Conservation (phyloP, 2,329 filamentous ascomycete species). For the Aspergillus sp. region DNA sequence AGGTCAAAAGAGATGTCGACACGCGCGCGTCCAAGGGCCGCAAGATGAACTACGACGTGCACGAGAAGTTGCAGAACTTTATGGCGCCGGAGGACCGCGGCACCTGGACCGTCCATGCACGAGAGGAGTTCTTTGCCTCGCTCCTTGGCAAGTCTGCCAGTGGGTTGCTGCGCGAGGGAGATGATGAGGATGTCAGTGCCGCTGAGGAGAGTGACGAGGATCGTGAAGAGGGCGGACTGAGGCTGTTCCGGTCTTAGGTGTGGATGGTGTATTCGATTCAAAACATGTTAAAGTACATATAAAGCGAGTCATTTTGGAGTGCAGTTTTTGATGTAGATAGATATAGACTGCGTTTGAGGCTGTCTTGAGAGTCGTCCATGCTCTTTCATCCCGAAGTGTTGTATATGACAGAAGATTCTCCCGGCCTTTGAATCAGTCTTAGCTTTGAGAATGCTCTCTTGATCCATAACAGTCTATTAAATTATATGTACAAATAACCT, state of each 20-base stretch:
- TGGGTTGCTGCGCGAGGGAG: conserved; percentile 61
- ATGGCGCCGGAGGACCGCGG: conserved; percentile 88
- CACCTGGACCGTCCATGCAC: conserved; percentile 75
- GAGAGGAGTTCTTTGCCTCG: conserved; percentile 73
- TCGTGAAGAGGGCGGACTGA: conserved; percentile 32
- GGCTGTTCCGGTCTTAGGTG: conserved; percentile 29
- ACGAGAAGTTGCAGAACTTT: conserved; percentile 97
- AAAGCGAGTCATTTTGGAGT: too few relatives aligned
- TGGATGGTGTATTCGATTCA: background rate
- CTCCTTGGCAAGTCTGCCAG: conserved; percentile 65
- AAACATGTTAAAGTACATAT: too few relatives aligned
- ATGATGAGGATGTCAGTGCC: conserved; percentile 46
- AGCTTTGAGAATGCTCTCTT: too few relatives aligned
- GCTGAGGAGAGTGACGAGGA: conserved; percentile 30
- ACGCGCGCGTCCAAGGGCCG: conserved; percentile 93
- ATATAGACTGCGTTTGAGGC: too few relatives aligned
- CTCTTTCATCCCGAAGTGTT: too few relatives aligned
- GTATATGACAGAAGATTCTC: too few relatives aligned
- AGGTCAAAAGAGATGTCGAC: conserved; percentile 80
- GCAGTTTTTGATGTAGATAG: too few relatives aligned
- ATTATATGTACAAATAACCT: too few relatives aligned
- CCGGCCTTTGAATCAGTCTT: too few relatives aligned
- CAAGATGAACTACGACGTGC: conserved; percentile 90
- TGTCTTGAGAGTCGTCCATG: too few relatives aligned
- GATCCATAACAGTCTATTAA: too few relatives aligned